These are phyloP conservation scores for Carex parvula DNA, from an alignment of 176 grass and related monocot genomes.

Conservation along the genomic window DNA sequence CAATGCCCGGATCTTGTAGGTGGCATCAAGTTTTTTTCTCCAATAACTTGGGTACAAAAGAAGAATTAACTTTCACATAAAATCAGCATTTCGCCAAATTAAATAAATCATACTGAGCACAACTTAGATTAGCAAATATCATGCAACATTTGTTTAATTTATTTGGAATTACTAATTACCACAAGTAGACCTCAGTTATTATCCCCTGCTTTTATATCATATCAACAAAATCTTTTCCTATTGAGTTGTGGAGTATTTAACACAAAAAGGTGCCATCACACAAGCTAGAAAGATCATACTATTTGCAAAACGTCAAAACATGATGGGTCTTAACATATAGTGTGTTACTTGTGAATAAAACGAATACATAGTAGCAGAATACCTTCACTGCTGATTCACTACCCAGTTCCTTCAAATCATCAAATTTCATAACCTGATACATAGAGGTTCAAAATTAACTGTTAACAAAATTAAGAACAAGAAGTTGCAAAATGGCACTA, in stretches of 20 bases:
- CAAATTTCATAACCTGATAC: slow-evolving; percentile 94
- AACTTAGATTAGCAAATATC: neutral
- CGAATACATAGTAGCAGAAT: neutral
- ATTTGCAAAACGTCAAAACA: neutral
- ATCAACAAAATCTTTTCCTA: neutral
- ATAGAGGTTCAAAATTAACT: slow-evolving; percentile 21
- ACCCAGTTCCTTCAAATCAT: slow-evolving; percentile 86
- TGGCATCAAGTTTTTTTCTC: neutral
- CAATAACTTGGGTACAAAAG: neutral
- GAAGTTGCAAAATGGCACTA: slow-evolving; percentile 11
- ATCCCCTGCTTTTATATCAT: neutral
- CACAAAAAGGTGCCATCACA: neutral
- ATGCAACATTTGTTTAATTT: neutral
- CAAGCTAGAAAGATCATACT: neutral
- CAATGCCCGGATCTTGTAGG: neutral
- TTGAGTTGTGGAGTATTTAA: neutral
- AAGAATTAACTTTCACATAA: neutral
- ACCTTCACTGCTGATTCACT: slow-evolving; percentile 94
- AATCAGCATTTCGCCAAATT: neutral
- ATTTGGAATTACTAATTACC: neutral
- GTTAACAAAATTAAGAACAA: neutral
- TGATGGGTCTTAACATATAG: neutral
- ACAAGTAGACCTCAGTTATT: neutral
- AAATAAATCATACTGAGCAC: neutral
- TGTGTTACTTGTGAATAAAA: neutral